Evolutionary conservation across 306 rosid genomes (phyloP).

Genomic region (Pyrus betulifolia): DNA sequence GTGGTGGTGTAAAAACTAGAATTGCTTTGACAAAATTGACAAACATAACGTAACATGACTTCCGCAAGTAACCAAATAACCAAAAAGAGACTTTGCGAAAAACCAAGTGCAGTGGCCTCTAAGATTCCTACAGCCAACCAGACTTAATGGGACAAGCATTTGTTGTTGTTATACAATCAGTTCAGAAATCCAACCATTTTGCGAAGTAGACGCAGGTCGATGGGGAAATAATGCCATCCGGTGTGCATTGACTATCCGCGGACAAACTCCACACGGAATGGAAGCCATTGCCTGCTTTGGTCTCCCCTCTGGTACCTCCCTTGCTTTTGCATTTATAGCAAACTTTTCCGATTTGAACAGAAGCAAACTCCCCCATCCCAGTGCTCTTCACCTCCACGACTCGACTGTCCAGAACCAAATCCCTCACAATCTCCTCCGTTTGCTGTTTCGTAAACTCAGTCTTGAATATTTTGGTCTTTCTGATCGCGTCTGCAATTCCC

Average conservation of each 20-base stretch:
- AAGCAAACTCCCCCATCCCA: constrained; percentile 53
- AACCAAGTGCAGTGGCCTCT: too few relatives aligned
- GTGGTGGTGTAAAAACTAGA: too few relatives aligned
- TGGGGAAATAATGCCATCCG: constrained; percentile 64
- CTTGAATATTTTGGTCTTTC: constrained; percentile 17
- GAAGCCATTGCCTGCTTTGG: constrained; percentile 45
- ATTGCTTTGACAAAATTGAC: too few relatives aligned
- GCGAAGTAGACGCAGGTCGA: constrained; percentile 48
- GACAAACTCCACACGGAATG: constrained; percentile 77
- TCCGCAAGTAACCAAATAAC: too few relatives aligned
- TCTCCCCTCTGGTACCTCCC: constrained; percentile 35
- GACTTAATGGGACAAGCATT: too few relatives aligned
- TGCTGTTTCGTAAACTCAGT: constrained; percentile 33
- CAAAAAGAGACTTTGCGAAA: fast-evolving
- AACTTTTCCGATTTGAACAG: constrained; percentile 43
- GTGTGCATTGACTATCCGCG: constrained; percentile 45
- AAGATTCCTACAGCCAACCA: too few relatives aligned
- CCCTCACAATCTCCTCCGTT: constrained; percentile 44
- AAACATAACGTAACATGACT: too few relatives aligned
- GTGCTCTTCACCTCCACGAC: constrained; percentile 50
- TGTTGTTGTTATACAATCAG: not conserved
- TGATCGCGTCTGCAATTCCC: constrained; percentile 28
- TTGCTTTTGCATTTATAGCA: constrained; percentile 54
- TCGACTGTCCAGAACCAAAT: constrained; percentile 57
- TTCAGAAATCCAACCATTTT: constrained; percentile 67